phyloP scores from a whole-genome alignment of 768 basidiomycete species.

The Russula lepida region DNA sequence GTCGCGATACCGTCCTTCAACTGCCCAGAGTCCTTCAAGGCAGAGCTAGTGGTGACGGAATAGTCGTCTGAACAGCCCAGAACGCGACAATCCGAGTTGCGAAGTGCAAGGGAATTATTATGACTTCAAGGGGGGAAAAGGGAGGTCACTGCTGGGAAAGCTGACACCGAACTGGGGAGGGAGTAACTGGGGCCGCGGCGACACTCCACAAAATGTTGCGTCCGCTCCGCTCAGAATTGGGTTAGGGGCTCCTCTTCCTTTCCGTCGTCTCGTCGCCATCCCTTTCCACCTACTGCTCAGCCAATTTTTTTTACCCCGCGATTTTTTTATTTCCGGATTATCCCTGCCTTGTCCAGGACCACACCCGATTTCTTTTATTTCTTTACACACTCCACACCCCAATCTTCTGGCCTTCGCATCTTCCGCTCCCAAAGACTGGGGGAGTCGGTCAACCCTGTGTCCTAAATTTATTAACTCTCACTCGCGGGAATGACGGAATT shows the following conservation, averaged over 20 bases:
- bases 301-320: too few relatives aligned
- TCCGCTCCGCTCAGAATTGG: neutral
- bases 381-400: neutral
- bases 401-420: neutral
- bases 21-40: neutral
- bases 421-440: neutral
- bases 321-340: too few relatives aligned
- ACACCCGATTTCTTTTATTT: neutral
- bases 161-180: neutral
- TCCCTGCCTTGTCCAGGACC: neutral
- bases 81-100: too few relatives aligned
- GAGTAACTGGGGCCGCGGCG: too few relatives aligned
- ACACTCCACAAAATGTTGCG: too few relatives aligned
- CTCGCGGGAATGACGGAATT: too few relatives aligned
- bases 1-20: neutral
- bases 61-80: neutral
- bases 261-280: neutral
- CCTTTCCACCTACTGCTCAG: neutral
- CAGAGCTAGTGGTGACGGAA: neutral
- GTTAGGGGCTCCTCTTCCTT: neutral
- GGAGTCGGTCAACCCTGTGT: too few relatives aligned
- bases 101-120: neutral
- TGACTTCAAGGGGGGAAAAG: neutral
- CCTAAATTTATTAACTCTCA: too few relatives aligned
- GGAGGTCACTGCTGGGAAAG: neutral